These are phyloP conservation scores for Geotrichum restrictum DNA, from an alignment of 1,139 yeast genomes.

Conservation along the genomic window DNA sequence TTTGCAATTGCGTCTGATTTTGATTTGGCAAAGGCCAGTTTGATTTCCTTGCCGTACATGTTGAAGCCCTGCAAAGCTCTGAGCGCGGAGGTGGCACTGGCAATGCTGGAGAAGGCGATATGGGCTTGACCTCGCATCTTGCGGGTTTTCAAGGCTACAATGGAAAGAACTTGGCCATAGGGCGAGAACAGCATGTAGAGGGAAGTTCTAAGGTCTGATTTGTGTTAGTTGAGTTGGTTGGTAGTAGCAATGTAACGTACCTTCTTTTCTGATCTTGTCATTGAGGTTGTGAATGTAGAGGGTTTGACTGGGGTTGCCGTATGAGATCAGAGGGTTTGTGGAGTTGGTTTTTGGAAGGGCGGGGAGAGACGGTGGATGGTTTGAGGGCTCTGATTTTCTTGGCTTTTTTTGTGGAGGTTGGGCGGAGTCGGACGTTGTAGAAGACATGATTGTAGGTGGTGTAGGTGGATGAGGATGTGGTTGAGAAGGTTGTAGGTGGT, in stretches of 20 bases:
- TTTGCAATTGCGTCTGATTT: conserved; percentile 36
- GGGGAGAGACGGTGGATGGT: conserved; percentile 1
- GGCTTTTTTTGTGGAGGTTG: conserved; percentile 8
- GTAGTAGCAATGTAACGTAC: conserved; percentile 1
- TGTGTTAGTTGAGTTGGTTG: not conserved
- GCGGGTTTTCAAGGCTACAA: conserved; percentile 47
- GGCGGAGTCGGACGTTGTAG: not conserved
- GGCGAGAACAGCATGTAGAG: conserved; percentile 61
- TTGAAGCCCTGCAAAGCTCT: conserved; percentile 46
- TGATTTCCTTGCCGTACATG: conserved; percentile 57
- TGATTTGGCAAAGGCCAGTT: conserved; percentile 46
- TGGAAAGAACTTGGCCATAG: conserved; percentile 63
- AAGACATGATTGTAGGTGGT: no score
- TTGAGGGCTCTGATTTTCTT: not conserved
- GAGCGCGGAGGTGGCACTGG: conserved; percentile 54
- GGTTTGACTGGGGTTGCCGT: conserved; percentile 45
- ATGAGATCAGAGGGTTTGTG: not conserved
- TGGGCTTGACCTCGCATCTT: conserved; percentile 77
- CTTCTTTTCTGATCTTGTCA: conserved; percentile 50
- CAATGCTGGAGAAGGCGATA: conserved; percentile 50
- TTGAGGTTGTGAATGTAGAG: conserved; percentile 63
- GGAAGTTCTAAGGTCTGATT: conserved; percentile 46
- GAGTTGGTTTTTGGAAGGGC: not conserved
- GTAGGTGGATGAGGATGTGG: no score
- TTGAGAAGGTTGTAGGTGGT: no score